Conservation (phyloP, 2,329 filamentous ascomycete genomes). For the Pestalotiopsis sp. region DNA sequence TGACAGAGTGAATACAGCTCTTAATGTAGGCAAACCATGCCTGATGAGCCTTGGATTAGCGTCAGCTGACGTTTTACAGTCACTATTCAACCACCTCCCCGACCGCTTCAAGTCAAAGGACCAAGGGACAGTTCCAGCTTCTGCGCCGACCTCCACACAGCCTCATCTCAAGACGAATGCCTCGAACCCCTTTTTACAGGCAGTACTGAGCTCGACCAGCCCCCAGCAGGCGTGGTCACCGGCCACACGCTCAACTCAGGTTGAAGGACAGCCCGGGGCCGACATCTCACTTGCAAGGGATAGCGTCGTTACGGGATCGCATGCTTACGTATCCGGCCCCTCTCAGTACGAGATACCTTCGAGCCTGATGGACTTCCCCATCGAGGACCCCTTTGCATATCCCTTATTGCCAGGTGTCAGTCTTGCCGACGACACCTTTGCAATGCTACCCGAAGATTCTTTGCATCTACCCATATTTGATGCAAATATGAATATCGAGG, state of each 20-base stretch:
- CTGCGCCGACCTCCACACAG: not conserved
- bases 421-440: not conserved
- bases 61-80: not conserved
- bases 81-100: conserved; percentile 12
- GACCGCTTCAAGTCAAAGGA: not conserved
- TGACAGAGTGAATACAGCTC: conserved; percentile 12
- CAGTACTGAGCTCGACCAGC: not conserved
- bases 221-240: not conserved
- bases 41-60: not conserved
- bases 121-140: not conserved
- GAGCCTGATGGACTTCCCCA: conserved; percentile 4
- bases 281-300: not conserved
- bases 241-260: not conserved
- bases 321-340: not conserved
- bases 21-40: conserved; percentile 9
- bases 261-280: not conserved
- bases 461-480: conserved; percentile 9
- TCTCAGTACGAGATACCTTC: not conserved
- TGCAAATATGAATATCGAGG: conserved; percentile 19
- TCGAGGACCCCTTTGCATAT: conserved; percentile 14
- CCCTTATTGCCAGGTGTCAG: conserved; percentile 12
- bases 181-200: not conserved
- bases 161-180: not conserved
- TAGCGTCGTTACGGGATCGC: not conserved
- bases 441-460: not conserved